These are phyloP conservation scores for Aureobasidium sp. DNA, from an alignment of 2,329 filamentous ascomycete species.

Conservation along the genomic window DNA sequence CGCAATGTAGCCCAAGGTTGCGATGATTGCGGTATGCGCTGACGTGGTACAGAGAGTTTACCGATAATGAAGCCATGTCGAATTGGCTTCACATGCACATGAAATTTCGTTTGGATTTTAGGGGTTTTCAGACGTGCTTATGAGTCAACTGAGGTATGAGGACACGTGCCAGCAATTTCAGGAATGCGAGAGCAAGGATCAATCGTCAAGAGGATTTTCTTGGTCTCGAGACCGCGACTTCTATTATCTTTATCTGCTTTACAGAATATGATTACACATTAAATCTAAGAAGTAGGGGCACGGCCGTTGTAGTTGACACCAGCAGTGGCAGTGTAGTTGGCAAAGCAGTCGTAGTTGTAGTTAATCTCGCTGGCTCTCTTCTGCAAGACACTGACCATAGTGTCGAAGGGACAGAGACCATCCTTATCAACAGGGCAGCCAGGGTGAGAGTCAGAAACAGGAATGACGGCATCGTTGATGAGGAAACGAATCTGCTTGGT, in stretches of 20 bases:
- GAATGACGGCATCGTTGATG: conserved; percentile 7
- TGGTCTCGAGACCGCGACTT: background rate
- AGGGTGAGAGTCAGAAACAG: background rate
- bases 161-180: no score
- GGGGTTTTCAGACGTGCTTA: no score
- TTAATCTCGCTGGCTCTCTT: conserved; percentile 4
- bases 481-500: conserved; percentile 14
- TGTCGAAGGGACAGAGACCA: conserved; percentile 11
- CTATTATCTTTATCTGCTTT: background rate
- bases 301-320: conserved; percentile 11
- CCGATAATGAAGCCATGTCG: background rate
- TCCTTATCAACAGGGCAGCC: conserved; percentile 11
- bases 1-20: background rate
- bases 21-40: background rate
- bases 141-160: no score
- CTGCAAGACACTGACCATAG: conserved; percentile 2
- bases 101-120: no score
- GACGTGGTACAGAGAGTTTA: background rate
- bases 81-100: no score
- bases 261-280: background rate
- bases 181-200: no score
- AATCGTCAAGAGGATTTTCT: background rate
- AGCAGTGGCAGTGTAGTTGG: conserved; percentile 7
- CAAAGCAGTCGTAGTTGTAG: conserved; percentile 8
- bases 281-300: background rate